Conservation (phyloP, 2,329 filamentous ascomycete species). For the Microsporum canis region DNA sequence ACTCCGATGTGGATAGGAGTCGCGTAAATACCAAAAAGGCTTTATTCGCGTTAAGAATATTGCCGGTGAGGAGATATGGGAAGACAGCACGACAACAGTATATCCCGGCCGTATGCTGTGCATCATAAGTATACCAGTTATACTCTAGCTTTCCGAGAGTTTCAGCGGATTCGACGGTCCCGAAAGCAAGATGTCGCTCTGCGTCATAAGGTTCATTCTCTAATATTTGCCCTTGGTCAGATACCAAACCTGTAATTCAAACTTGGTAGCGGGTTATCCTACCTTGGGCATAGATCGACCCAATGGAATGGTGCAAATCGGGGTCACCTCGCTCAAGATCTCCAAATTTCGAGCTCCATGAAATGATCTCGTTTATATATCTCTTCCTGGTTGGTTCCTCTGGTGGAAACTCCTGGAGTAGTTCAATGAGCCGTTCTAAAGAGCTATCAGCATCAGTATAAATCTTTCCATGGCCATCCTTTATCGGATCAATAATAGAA, state of each 20-base stretch:
- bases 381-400: conserved; percentile 88
- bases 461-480: background rate
- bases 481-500: background rate
- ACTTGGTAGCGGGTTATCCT: conserved; percentile 14
- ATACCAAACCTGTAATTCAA: background rate
- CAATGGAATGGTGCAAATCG: conserved; percentile 85
- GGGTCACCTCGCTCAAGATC: conserved; percentile 86
- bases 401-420: conserved; percentile 66
- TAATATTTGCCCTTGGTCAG: conserved; percentile 19
- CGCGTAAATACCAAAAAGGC: conserved; percentile 66
- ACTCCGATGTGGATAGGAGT: conserved; percentile 41
- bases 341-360: conserved; percentile 76
- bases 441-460: background rate
- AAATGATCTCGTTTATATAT: conserved; percentile 75
- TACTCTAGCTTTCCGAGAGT: conserved; percentile 76
- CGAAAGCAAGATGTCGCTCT: conserved; percentile 76
- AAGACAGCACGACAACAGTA: conserved; percentile 81
- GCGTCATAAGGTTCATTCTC: conserved; percentile 90
- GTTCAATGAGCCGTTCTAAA: conserved; percentile 54
- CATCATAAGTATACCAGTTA: conserved; percentile 82
- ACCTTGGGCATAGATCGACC: conserved; percentile 75
- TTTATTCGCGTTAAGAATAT: conserved; percentile 77
- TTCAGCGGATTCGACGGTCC: conserved; percentile 77
- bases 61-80: conserved; percentile 82
- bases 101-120: conserved; percentile 72